Conservation (phyloP, 2,329 filamentous ascomycete species). For the Sclerotinia subarctica region DNA sequence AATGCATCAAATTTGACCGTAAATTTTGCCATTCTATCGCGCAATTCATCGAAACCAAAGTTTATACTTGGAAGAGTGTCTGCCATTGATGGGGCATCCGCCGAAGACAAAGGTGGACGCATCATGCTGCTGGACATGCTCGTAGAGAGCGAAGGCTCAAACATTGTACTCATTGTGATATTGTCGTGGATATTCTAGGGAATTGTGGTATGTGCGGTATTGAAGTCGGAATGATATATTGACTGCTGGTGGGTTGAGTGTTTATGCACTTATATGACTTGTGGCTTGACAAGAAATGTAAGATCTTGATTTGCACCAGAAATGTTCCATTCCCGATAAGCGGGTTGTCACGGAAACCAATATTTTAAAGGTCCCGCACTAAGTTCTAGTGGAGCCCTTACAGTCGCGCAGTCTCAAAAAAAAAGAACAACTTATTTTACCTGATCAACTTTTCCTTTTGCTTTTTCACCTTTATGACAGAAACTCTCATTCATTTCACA, state of each 20-base stretch:
- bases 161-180: slow-evolving; percentile 54
- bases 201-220: neutral
- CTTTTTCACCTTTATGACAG: neutral
- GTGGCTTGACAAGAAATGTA: neutral
- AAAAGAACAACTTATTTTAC: slow-evolving; percentile 13
- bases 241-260: too few species aligned
- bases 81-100: slow-evolving; percentile 63
- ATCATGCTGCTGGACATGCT: slow-evolving; percentile 48
- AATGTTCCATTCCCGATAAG: slow-evolving; percentile 5
- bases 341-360: slow-evolving; percentile 24
- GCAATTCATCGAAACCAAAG: slow-evolving; percentile 93
- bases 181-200: neutral
- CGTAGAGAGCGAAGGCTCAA: slow-evolving; percentile 67
- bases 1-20: slow-evolving; percentile 88
- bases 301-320: neutral
- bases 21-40: slow-evolving; percentile 92
- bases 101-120: slow-evolving; percentile 48
- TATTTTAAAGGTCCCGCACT: slow-evolving; percentile 16
- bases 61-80: slow-evolving; percentile 84
- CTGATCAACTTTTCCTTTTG: neutral
- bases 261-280: too few species aligned
- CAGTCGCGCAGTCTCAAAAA: neutral
- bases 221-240: neutral
- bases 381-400: neutral
- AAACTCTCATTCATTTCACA: neutral